phyloP scores from a whole-genome alignment of 495 filamentous ascomycete genomes.

The Sporormia fimetaria region DNA sequence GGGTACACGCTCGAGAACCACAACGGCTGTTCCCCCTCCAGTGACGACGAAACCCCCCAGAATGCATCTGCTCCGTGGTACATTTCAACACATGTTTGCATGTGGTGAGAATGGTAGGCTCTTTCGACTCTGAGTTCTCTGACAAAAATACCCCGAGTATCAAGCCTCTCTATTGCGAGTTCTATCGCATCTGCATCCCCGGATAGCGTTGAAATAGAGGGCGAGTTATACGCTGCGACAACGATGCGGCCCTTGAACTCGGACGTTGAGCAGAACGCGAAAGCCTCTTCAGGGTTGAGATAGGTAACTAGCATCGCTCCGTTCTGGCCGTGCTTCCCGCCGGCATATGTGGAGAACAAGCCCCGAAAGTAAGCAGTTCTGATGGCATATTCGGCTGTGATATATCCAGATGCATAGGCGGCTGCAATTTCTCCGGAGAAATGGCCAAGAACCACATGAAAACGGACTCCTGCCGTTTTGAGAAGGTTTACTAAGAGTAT shows the following conservation, averaged over 20 bases:
- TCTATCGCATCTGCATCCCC: conserved; percentile 9
- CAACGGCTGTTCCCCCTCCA: no score
- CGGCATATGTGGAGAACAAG: neutral
- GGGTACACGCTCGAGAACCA: neutral
- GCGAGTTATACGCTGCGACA: conserved; percentile 7
- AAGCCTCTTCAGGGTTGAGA: neutral
- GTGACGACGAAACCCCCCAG: no score
- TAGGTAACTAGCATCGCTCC: conserved; percentile 9
- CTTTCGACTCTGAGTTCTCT: conserved; percentile 1
- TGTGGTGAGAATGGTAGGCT: conserved; percentile 8
- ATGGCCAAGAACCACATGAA: conserved; percentile 7
- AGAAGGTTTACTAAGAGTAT: conserved; percentile 22
- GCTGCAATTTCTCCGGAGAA: conserved; percentile 16
- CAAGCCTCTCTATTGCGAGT: neutral
- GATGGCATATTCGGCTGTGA: conserved; percentile 34
- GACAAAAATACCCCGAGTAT: conserved; percentile 2
- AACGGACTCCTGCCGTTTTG: neutral
- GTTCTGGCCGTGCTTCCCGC: neutral
- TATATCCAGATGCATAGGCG: conserved; percentile 7
- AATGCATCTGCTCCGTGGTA: no score
- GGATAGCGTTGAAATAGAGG: conserved; percentile 3
- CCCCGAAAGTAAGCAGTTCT: conserved; percentile 34
- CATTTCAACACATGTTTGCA: conserved; percentile 28
- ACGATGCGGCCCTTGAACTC: neutral
- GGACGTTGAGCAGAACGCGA: neutral